Evolutionary conservation across 306 rosid species (phyloP).

Genomic region (Casuarina cunninghamiana): DNA sequence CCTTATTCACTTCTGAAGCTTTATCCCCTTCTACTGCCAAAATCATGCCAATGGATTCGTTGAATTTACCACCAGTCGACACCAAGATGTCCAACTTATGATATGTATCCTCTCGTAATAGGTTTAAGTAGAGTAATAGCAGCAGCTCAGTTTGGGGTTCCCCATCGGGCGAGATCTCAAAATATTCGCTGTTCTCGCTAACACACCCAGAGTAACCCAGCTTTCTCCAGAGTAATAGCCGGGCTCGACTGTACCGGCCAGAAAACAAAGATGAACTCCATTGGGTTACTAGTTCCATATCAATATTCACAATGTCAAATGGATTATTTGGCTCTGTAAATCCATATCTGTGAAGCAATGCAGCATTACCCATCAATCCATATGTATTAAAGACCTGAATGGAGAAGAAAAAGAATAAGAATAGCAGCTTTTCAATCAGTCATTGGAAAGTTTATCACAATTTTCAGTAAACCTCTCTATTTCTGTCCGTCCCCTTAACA

Average conservation of each 20-base stretch:
- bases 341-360: slow-evolving; percentile 90
- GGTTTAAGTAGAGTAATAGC: slow-evolving; percentile 52
- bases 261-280: slow-evolving; percentile 71
- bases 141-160: slow-evolving; percentile 80
- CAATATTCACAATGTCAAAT: slow-evolving; percentile 79
- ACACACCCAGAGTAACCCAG: slow-evolving; percentile 55
- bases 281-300: slow-evolving; percentile 65
- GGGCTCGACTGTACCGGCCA: slow-evolving; percentile 59
- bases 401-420: slow-evolving; percentile 7
- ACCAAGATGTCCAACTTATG: slow-evolving; percentile 51
- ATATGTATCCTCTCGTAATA: slow-evolving; percentile 59
- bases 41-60: slow-evolving; percentile 37
- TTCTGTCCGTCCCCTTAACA: neutral
- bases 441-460: neutral
- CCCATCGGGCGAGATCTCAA: slow-evolving; percentile 75
- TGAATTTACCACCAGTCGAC: slow-evolving; percentile 39
- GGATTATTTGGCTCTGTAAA: slow-evolving; percentile 80
- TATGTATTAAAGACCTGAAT: slow-evolving; percentile 83
- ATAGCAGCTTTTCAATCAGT: neutral
- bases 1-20: slow-evolving; percentile 35
- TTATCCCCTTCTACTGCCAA: slow-evolving; percentile 32
- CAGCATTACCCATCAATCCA: slow-evolving; percentile 84
- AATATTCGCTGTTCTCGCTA: slow-evolving; percentile 62
- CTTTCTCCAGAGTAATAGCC: slow-evolving; percentile 78
- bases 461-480: neutral